Percentiles rank a stretch among this genome's conserved stretches.
These are phyloP conservation scores for Fusarium pseudocircinatum DNA, from an alignment of 2,329 filamentous ascomycete species.

Conservation along the genomic window DNA sequence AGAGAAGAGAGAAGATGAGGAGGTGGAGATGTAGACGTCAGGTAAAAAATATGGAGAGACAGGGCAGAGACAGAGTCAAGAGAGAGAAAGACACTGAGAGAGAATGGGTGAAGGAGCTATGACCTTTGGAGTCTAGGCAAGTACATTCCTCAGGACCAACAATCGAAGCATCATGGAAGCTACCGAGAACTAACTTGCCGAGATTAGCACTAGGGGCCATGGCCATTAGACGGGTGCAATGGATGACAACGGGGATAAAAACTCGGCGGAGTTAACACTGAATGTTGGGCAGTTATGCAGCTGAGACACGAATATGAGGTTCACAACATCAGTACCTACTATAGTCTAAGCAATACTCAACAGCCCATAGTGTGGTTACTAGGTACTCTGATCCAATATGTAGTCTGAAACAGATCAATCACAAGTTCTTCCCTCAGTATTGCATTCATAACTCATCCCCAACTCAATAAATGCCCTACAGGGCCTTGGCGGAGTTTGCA, in stretches of 20 bases:
- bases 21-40: background rate
- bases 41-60: slow-evolving; percentile 3
- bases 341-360: background rate
- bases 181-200: slow-evolving; percentile 17
- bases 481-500: slow-evolving; percentile 26
- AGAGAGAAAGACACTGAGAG: background rate
- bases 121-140: slow-evolving; percentile 11
- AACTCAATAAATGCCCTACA: background rate
- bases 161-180: slow-evolving; percentile 26
- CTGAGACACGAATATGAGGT: background rate
- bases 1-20: background rate
- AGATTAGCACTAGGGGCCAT: slow-evolving; percentile 11
- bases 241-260: background rate
- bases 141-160: slow-evolving; percentile 7
- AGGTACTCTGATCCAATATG: background rate
- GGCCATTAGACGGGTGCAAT: background rate
- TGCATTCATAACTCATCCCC: background rate
- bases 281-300: background rate
- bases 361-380: background rate
- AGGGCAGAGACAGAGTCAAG: background rate
- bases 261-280: background rate
- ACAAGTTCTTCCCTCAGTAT: background rate
- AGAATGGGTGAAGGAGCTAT: slow-evolving; percentile 11
- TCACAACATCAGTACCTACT: background rate
- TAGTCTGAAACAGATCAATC: background rate